Conservation (phyloP, 495 filamentous ascomycete genomes). For the Achaetomiella virescens region DNA sequence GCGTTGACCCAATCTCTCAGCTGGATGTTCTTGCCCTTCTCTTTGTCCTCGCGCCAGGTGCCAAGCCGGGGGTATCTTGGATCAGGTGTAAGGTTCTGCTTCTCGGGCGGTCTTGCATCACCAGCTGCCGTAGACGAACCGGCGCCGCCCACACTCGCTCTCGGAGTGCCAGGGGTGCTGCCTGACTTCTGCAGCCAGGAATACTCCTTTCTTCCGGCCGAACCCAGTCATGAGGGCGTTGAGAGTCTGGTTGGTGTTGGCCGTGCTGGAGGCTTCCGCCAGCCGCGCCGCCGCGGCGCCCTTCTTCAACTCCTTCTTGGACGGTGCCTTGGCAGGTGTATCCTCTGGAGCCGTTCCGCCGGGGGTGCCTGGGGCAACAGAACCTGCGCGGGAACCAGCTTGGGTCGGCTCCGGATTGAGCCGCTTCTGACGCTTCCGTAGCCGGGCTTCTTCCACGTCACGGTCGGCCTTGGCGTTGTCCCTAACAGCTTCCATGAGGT, state of each 20-base stretch:
- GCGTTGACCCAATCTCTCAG: conserved; percentile 60
- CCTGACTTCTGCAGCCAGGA: conserved; percentile 50
- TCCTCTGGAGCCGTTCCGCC: conserved; percentile 42
- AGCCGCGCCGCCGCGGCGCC: conserved; percentile 47
- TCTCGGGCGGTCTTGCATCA: conserved; percentile 15
- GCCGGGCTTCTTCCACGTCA: conserved; percentile 42
- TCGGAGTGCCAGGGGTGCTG: conserved; percentile 44
- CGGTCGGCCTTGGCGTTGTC: conserved; percentile 36
- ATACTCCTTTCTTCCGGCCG: conserved; percentile 51
- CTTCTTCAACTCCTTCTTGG: conserved; percentile 57
- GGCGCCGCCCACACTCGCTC: conserved; percentile 24
- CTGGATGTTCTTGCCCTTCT: conserved; percentile 60
- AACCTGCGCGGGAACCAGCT: conserved; percentile 37
- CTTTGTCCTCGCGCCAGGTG: conserved; percentile 55
- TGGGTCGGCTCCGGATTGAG: conserved; percentile 34
- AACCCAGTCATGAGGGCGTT: conserved; percentile 47
- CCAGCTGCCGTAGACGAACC: conserved; percentile 17
- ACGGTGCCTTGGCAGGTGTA: conserved; percentile 34
- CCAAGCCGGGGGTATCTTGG: conserved; percentile 45
- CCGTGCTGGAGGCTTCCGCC: conserved; percentile 48
- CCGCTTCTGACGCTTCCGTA: conserved; percentile 45
- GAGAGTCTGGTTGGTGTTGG: conserved; percentile 50
- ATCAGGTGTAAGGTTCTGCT: conserved; percentile 30
- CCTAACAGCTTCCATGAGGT: conserved; percentile 34
- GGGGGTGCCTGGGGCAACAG: conserved; percentile 45